phyloP scores from a whole-genome alignment of 352 stramenopile genomes.

The Globisporangium viniferum region DNA sequence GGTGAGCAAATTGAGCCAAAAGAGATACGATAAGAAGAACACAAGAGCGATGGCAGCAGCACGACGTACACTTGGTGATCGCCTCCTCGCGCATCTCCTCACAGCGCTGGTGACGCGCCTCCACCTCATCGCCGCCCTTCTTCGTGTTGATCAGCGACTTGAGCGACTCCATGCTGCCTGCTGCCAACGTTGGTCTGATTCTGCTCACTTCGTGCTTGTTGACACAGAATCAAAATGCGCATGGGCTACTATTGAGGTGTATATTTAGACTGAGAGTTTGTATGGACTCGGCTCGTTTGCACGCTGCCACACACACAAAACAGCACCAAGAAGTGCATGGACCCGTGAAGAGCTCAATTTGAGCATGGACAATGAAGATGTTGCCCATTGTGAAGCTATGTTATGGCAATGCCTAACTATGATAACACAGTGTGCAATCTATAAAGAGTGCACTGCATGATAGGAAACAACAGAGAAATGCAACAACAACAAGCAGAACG shows the following conservation, averaged over 20 bases:
- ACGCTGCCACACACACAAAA: slow-evolving; percentile 3
- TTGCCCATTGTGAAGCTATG: too few relatives aligned
- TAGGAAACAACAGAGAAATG: neutral
- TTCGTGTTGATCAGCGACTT: slow-evolving; percentile 54
- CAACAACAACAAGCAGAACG: neutral
- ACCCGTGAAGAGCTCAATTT: neutral
- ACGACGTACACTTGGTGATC: slow-evolving; percentile 61
- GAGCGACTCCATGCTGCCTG: slow-evolving; percentile 54
- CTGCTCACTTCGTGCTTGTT: slow-evolving; percentile 6
- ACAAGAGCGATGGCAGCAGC: neutral
- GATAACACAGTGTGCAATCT: neutral
- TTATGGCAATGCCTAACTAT: too few relatives aligned
- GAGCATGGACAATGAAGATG: too few relatives aligned
- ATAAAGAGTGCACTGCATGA: neutral
- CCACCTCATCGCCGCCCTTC: slow-evolving; percentile 33
- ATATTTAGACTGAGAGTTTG: slow-evolving; percentile 5
- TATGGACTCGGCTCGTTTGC: slow-evolving; percentile 3
- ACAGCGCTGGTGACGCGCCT: slow-evolving; percentile 45
- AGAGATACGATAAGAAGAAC: neutral
- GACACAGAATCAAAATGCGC: neutral
- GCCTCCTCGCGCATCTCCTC: slow-evolving; percentile 69
- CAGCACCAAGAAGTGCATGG: neutral
- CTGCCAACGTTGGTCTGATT: slow-evolving; percentile 1
- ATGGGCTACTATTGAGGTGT: slow-evolving; percentile 5
- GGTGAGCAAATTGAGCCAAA: neutral